Evolutionary conservation across 2,329 filamentous ascomycete species (phyloP).

Genomic region (Paecilomyces sp.): DNA sequence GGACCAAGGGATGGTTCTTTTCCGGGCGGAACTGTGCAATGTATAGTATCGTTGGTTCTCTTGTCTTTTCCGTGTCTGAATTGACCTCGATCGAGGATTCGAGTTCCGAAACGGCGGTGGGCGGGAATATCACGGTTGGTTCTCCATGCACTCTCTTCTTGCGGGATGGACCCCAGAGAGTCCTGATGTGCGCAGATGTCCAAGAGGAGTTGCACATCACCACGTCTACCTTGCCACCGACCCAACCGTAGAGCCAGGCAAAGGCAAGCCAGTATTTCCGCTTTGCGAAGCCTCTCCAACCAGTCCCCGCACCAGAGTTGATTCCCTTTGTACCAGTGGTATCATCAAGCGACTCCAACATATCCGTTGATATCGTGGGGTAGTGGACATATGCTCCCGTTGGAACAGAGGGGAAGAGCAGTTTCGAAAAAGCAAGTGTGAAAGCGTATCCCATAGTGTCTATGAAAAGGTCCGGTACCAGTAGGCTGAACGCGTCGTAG

Average conservation of each 20-base stretch:
- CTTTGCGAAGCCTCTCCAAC: conserved; percentile 64
- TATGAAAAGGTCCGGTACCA: conserved; percentile 88
- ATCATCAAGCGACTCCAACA: conserved; percentile 77
- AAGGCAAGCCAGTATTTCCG: conserved; percentile 81
- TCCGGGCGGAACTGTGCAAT: conserved; percentile 97
- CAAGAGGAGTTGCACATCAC: conserved; percentile 98
- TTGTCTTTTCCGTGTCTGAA: conserved; percentile 57
- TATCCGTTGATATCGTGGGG: conserved; percentile 95
- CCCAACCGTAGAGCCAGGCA: conserved; percentile 70
- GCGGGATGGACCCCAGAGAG: conserved; percentile 62
- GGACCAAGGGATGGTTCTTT: conserved; percentile 86
- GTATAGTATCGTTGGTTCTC: conserved; percentile 72
- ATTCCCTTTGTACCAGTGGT: conserved; percentile 59
- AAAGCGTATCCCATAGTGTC: conserved; percentile 99
- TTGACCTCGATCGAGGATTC: conserved; percentile 67
- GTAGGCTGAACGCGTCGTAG: conserved; percentile 85
- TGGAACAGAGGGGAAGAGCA: conserved; percentile 71
- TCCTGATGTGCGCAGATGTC: conserved; percentile 78
- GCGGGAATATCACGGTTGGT: conserved; percentile 73
- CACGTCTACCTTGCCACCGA: conserved; percentile 77
- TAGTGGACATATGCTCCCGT: conserved; percentile 96
- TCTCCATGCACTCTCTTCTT: conserved; percentile 37
- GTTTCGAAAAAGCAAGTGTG: conserved; percentile 70
- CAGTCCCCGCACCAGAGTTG: conserved; percentile 75
- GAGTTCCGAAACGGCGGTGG: conserved; percentile 82